These are phyloP conservation scores for Colletotrichum tofieldiae DNA, from an alignment of 2,329 filamentous ascomycete species.

Conservation along the genomic window DNA sequence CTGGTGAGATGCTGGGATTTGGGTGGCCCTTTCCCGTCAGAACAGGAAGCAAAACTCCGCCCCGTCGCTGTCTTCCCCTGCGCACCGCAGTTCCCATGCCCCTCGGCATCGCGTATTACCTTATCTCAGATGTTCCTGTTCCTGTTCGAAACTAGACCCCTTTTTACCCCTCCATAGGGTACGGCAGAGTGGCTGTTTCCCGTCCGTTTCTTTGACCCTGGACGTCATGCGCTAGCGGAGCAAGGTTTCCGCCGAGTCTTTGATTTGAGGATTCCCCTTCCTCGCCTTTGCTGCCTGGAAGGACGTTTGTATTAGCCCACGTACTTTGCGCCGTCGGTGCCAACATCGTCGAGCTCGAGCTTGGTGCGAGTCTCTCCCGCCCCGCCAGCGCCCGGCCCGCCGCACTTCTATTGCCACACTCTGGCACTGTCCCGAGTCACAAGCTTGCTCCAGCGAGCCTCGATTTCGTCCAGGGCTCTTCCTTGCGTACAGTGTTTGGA, in stretches of 20 bases:
- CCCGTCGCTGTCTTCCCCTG: background rate
- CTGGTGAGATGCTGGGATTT: background rate
- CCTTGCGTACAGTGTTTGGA: slow-evolving; percentile 17
- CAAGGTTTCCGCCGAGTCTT: background rate
- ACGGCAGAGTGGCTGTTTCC: slow-evolving; percentile 17
- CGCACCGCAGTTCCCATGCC: background rate
- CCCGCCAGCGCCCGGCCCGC: slow-evolving; percentile 19
- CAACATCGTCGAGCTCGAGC: slow-evolving; percentile 13
- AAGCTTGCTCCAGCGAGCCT: slow-evolving; percentile 15
- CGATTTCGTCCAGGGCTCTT: background rate
- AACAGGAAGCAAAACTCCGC: background rate
- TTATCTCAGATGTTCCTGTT: slow-evolving; percentile 3
- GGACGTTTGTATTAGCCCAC: slow-evolving; percentile 8
- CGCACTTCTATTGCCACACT: background rate
- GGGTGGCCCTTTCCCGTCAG: background rate
- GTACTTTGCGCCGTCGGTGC: slow-evolving; percentile 1
- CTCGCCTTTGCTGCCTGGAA: background rate
- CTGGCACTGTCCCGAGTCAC: slow-evolving; percentile 23
- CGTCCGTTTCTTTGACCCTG: slow-evolving; percentile 25
- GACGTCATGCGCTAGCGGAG: slow-evolving; percentile 7
- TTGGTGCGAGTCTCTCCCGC: background rate
- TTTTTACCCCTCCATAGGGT: slow-evolving; percentile 21
- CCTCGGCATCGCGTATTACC: slow-evolving; percentile 3
- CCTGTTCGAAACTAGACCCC: slow-evolving; percentile 31
- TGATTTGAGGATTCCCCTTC: background rate